phyloP scores from a whole-genome alignment of 257 asterid genomes.

The Echites panduratus region DNA sequence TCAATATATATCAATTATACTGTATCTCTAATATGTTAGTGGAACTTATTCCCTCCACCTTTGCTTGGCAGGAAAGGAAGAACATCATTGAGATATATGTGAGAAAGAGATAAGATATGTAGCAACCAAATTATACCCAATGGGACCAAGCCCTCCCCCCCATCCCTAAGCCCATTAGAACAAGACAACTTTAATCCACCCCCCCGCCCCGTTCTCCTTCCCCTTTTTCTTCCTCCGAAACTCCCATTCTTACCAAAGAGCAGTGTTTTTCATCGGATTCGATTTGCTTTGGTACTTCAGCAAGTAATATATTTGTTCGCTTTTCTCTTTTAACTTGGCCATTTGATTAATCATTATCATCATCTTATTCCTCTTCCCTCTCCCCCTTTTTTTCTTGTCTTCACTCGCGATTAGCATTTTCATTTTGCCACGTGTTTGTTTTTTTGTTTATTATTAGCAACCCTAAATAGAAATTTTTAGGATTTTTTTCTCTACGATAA shows the following conservation, averaged over 20 bases:
- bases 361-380: too few relatives aligned
- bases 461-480: conserved; percentile 4
- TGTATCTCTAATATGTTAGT: conserved; percentile 13
- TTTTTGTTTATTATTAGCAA: neutral
- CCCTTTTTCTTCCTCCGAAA: too few relatives aligned
- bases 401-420: neutral
- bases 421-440: conserved; percentile 7
- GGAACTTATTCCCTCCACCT: conserved; percentile 9
- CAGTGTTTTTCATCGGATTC: conserved; percentile 25
- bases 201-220: too few relatives aligned
- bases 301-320: conserved; percentile 14
- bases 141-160: conserved; percentile 34
- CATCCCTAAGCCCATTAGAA: too few relatives aligned
- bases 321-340: conserved; percentile 8
- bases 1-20: conserved; percentile 1
- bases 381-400: conserved; percentile 14
- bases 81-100: conserved; percentile 11
- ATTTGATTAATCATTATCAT: conserved; percentile 13
- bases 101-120: neutral
- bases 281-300: conserved; percentile 21
- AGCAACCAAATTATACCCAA: conserved; percentile 25
- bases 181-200: conserved; percentile 32
- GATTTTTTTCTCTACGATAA: neutral
- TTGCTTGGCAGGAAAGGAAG: conserved; percentile 46
- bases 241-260: neutral